Base-by-base conservation (phyloP, 2,329 filamentous ascomycete species). In the Fusarium fracticaudum region DNA sequence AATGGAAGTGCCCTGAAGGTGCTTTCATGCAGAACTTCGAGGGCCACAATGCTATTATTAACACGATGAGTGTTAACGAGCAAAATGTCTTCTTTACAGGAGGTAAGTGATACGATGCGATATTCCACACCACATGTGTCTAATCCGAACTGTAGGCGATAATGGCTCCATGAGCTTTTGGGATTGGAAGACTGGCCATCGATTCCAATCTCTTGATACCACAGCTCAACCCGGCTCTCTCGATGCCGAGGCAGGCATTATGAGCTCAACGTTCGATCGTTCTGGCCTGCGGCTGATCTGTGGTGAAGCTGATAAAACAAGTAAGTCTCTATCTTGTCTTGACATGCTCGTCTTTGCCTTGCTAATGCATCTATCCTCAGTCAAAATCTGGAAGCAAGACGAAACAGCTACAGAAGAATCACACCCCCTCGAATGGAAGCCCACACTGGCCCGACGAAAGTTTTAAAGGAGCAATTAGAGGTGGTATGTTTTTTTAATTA, bases 21-120 rank as follows among this genome's bases (percentile, higher is more conserved):
- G 94, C 94, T 22, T 98, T 99, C 81, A 99, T 99, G 96, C 95
- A 98, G 83, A 98, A 98, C 81, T 98, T 98, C 79, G 94, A 98
- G 48, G 96, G 96, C 9, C 96, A 98, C 80, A 98, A 98, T 79
- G 91, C 94, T 69, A 97, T 99, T 81, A 96, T 99, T 85, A 99
- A 99, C 84, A 95, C 95, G 0, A 85, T 99, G 51, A 90, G 94
- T 48, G 95, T 96, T 38, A 99, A 99, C 82, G 94, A 97, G 79
- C 94, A 98, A 81, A 96, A 98, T 78, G 94, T 98, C 22, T 84
- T 99, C 67, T 98, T 99, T 83, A 96, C 95, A 6, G 96, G 96
- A 64, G 96, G 84, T 85, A 69, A 71, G 84, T 72, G 15, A 18
- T 29, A 13, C 12, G 4, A 14, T 33, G 24, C 33, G 8, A 6